Percentiles rank a stretch among this genome's conserved stretches.
Conservation (phyloP, 2,329 filamentous ascomycete genomes). For the Fusarium zealandicum region DNA sequence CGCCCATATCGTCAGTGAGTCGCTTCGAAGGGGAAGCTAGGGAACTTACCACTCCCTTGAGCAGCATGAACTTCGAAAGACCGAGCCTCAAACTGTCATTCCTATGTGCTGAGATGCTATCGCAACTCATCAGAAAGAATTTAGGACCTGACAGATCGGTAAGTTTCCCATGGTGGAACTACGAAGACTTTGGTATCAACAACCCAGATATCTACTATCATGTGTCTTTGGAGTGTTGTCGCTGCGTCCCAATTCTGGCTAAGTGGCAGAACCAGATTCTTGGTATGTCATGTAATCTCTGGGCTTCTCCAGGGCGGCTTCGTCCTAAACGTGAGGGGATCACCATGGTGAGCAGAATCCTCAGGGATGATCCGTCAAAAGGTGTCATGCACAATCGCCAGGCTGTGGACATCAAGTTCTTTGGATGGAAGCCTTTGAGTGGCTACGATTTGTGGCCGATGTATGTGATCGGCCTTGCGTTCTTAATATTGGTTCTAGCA, state of each 20-base stretch:
- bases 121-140: constrained; percentile 66
- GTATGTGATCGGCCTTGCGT: constrained; percentile 58
- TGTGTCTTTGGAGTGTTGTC: constrained; percentile 63
- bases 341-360: constrained; percentile 64
- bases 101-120: constrained; percentile 56
- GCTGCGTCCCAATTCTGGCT: constrained; percentile 57
- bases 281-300: constrained; percentile 49
- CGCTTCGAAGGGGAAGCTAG: background rate
- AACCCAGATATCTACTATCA: constrained; percentile 59
- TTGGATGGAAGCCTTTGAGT: constrained; percentile 59
- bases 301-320: constrained; percentile 56
- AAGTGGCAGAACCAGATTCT: constrained; percentile 48
- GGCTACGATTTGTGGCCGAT: constrained; percentile 67
- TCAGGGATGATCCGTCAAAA: constrained; percentile 65
- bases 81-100: constrained; percentile 40
- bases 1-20: background rate
- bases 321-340: constrained; percentile 56
- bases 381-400: constrained; percentile 66
- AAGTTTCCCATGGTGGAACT: background rate
- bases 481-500: constrained; percentile 57
- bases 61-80: constrained; percentile 24
- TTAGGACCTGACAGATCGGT: constrained; percentile 64
- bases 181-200: too few relatives aligned
- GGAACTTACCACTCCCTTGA: constrained; percentile 7
- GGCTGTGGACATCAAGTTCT: constrained; percentile 52